These are phyloP conservation scores for Sporodiniella umbellata DNA, from an alignment of 371 early-diverging fungal genomes.

Conservation along the genomic window DNA sequence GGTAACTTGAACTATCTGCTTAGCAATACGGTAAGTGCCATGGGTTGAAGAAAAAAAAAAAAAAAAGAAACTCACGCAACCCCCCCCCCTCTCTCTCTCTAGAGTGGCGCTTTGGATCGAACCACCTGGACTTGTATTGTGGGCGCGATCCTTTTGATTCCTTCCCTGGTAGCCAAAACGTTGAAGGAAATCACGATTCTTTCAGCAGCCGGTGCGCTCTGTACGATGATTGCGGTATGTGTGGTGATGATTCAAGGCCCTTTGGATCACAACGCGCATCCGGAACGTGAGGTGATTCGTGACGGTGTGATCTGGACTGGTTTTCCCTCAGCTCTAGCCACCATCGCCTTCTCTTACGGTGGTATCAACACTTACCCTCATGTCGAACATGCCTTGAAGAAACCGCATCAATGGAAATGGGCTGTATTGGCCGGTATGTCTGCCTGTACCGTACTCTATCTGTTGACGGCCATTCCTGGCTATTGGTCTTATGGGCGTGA, in stretches of 20 bases:
- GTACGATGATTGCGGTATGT: slow-evolving; percentile 51
- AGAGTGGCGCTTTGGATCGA: slow-evolving; percentile 17
- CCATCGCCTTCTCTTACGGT: slow-evolving; percentile 52
- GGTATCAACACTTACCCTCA: slow-evolving; percentile 48
- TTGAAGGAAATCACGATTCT: slow-evolving; percentile 77
- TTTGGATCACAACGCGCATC: slow-evolving; percentile 19
- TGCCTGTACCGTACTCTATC: slow-evolving; percentile 70
- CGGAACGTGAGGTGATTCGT: slow-evolving; percentile 12
- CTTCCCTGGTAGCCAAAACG: slow-evolving; percentile 67
- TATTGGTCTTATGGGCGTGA: slow-evolving; percentile 75
- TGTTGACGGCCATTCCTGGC: slow-evolving; percentile 69
- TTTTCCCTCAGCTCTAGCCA: slow-evolving; percentile 51
- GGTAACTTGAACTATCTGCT: slow-evolving; percentile 56
- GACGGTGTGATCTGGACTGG: slow-evolving; percentile 40
- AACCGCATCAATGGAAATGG: slow-evolving; percentile 69
- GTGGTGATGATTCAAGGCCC: slow-evolving; percentile 38
- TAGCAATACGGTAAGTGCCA: slow-evolving; percentile 23
- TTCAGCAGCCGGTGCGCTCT: slow-evolving; percentile 41
- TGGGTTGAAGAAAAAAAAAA: too few species aligned
- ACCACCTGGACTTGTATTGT: slow-evolving; percentile 61
- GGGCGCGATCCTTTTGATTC: slow-evolving; percentile 63
- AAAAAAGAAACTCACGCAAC: too few species aligned
- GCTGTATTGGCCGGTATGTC: slow-evolving; percentile 60
- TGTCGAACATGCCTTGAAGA: slow-evolving; percentile 74
- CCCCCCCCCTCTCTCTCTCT: too few species aligned